These are phyloP conservation scores for Trichosphaerium sp. DNA, from an alignment of 78 protist species.

Conservation along the genomic window DNA sequence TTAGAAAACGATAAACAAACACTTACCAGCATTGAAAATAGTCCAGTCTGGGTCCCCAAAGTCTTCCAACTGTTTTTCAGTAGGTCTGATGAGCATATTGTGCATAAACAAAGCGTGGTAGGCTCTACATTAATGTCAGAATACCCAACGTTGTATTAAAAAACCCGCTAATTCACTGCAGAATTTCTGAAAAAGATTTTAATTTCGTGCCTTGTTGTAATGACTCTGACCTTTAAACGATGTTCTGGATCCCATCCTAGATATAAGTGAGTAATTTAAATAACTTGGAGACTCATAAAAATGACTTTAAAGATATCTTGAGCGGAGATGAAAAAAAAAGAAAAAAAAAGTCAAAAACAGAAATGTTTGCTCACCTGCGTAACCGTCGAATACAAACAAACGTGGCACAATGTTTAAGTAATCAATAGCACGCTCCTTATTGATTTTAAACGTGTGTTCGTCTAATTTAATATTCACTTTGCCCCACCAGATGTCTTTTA, in stretches of 20 bases:
- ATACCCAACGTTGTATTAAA: too few relatives aligned
- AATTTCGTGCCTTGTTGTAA: too few relatives aligned
- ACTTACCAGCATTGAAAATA: conserved; percentile 86
- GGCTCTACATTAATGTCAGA: too few relatives aligned
- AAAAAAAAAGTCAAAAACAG: too few relatives aligned
- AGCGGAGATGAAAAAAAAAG: too few relatives aligned
- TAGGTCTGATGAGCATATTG: conserved; percentile 87
- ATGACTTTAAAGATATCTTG: too few relatives aligned
- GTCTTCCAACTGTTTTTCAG: conserved; percentile 45
- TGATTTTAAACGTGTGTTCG: conserved; percentile 58
- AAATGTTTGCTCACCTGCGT: too few relatives aligned
- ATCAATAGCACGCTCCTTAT: conserved; percentile 84
- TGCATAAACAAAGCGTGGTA: conserved; percentile 87
- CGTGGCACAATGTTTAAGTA: conserved; percentile 72
- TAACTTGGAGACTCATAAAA: too few relatives aligned
- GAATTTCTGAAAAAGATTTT: too few relatives aligned
- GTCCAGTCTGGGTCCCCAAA: conserved; percentile 81
- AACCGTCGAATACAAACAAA: conserved; percentile 57
- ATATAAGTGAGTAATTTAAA: too few relatives aligned
- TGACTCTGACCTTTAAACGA: conserved; percentile 73
- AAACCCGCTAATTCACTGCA: too few relatives aligned
- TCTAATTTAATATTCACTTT: conserved; percentile 65
- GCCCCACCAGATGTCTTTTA: conserved; percentile 79
- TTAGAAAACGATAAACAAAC: too few relatives aligned
- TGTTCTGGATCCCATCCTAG: conserved; percentile 64